Evolutionary conservation across 2,329 filamentous ascomycete genomes (phyloP).

Genomic region (Fusarium tjaetaba): DNA sequence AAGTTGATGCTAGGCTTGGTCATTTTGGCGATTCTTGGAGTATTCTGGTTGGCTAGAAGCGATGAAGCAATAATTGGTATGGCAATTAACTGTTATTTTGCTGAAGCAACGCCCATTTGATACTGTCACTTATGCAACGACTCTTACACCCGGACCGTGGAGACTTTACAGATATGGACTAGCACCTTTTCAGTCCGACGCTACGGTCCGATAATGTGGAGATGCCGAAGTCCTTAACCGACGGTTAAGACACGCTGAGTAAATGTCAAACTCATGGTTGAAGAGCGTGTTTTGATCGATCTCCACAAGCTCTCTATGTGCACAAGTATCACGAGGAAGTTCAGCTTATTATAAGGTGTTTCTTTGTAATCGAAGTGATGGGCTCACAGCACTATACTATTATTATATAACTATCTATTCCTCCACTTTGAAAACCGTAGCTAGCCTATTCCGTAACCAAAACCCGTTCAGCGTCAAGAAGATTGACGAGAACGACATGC

Average conservation of each 20-base stretch:
- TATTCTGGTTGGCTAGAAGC: neutral
- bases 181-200: neutral
- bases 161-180: neutral
- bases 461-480: neutral
- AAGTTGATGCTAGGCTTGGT: conserved; percentile 13
- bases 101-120: neutral
- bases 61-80: too few relatives aligned
- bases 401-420: neutral
- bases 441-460: neutral
- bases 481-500: neutral
- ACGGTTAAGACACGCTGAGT: neutral
- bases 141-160: neutral
- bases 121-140: neutral
- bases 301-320: neutral
- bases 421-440: neutral
- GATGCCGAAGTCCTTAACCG: neutral
- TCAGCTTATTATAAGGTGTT: too few relatives aligned
- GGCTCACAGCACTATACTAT: accelerated
- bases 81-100: neutral
- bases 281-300: neutral
- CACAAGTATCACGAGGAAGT: too few relatives aligned
- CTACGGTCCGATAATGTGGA: neutral
- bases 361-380: too few relatives aligned
- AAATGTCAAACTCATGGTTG: too few relatives aligned
- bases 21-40: neutral